Base-by-base conservation (phyloP, 805 yeast species). In the Monosporozyma aerobia region DNA sequence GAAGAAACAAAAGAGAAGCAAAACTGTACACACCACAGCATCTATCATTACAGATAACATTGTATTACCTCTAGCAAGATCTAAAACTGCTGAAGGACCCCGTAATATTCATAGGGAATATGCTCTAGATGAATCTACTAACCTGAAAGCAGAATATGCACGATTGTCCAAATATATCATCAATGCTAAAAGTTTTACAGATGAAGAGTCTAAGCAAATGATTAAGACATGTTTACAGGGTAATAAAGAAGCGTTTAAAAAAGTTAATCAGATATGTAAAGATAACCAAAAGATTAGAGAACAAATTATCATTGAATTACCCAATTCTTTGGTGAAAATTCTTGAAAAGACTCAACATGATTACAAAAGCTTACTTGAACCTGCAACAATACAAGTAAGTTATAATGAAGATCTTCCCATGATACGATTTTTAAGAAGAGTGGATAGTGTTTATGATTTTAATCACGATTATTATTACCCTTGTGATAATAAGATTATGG, bases 401-500 rank as follows among this genome's bases (percentile, higher is more conserved):
- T 57, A 56, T 44, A 56, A 62, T 25, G 63, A 65, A 10, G 47
- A 44, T 14, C 51, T 71, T 2, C 85, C 85, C 0, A 51, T 75
- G 3, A 73, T 83, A 1, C 64, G 68, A 47, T 83, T 86, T 78
- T 70, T 74, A 48, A 67, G 90, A 44, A 68, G 68, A 16, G 72
- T 76, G 5, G 70, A 66, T 22, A 77, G 85, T 0, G 62, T 61
- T 0, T 85, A 82, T 63, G 77, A 80, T 58, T 56, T 68, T 9
- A 61, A 61, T 1, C 69, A 71, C 29, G 86, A 81, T 54, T 59
- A 76, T 0, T 85, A 81, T 57, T 72, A 78, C 9, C 90, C 90
- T 0, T 70, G 77, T 48, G 69, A 65, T 0, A 65, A 73, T 1
- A 68, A 62, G 32, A 60, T 73, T 2, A 54, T 72, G 0, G 69